Base-by-base conservation (phyloP, 176 grass and related monocot species). In the Oryza australiensis region DNA sequence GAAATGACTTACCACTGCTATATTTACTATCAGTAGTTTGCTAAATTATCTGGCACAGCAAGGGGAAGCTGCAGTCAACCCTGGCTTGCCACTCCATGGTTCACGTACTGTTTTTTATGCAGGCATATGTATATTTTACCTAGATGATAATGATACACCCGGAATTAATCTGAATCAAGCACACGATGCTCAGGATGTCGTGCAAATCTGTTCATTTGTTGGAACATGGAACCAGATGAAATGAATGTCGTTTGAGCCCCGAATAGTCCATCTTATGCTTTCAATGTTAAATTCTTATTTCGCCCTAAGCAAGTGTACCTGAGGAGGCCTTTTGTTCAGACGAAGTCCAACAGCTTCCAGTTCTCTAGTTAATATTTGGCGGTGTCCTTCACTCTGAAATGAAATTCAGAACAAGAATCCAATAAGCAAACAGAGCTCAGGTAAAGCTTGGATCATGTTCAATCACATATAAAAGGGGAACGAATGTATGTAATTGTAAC, bases 261-360 rank as follows among this genome's bases (percentile, higher is more conserved):
- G 0, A 72, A 64, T 29, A 16, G 1, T 38, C 51, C 45, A 67
- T 74, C 16, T n/a, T 48, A 72, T 1, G 75, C 62, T 63, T 49
- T 49, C 41, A 69, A 23, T 76, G 9, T 64, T 48, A 22, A 23
- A 48, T 46, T 41, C 14, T 60, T 16, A 67, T 67, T 63, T 82
- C 62, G 48, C 33, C 80, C 10, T 43, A 77, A 51, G 26, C 29
- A 81, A 75, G 67, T 11, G 18, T 75, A 99, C 96, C 89, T 92
- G 96, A 38, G 96, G 96, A 76, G 91, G 96, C 68, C 89, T 95
- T 88, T 99, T 95, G 89, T 99, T 99, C 66, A 95, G 89, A 84
- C 91, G 93, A 33, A 99, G 82, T 48, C 96, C 96, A 76, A 99
- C 96, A 86, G 96, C 90, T 91, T 99, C 93, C 73, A 95, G 40